A percentile compares a stretch with the other conserved stretches of the same genome.
These are phyloP conservation scores for Apiotrichum sp. DNA, from an alignment of 1,284 basidiomycete species.

Conservation along the genomic window DNA sequence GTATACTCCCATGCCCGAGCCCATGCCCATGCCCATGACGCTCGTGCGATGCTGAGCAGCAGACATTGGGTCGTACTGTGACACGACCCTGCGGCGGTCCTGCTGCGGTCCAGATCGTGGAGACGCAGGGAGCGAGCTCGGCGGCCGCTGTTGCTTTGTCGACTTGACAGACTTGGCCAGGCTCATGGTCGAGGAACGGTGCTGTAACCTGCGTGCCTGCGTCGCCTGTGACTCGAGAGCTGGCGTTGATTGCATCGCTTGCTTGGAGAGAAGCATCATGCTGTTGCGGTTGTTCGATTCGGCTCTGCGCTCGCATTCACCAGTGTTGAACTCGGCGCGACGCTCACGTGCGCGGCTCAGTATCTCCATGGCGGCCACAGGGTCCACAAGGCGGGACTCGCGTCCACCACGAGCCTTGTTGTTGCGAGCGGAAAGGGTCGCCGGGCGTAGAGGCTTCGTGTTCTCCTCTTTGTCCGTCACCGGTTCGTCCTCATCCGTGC, in stretches of 20 bases:
- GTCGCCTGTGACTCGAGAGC: background rate
- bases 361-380: slow-evolving; percentile 21
- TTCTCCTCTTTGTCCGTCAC: slow-evolving; percentile 14
- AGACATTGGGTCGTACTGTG: slow-evolving; percentile 9
- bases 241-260: background rate
- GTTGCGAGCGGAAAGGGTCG: slow-evolving; percentile 1
- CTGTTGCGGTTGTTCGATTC: slow-evolving; percentile 13
- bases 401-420: slow-evolving; percentile 17
- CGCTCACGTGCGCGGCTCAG: slow-evolving; percentile 31
- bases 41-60: slow-evolving; percentile 1
- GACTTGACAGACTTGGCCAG: background rate
- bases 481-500: slow-evolving; percentile 14
- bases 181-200: slow-evolving; percentile 1
- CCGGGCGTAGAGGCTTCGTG: background rate
- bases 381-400: slow-evolving; percentile 22
- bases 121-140: slow-evolving; percentile 11
- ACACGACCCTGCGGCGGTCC: slow-evolving; percentile 15
- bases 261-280: background rate
- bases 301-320: slow-evolving; percentile 24
- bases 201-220: background rate
- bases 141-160: background rate
- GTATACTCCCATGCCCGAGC: background rate
- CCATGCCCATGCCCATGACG: slow-evolving; percentile 10
- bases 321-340: slow-evolving; percentile 21
- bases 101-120: slow-evolving; percentile 5